Conservation (phyloP, 257 asterid genomes). For the Asclepias syriaca region DNA sequence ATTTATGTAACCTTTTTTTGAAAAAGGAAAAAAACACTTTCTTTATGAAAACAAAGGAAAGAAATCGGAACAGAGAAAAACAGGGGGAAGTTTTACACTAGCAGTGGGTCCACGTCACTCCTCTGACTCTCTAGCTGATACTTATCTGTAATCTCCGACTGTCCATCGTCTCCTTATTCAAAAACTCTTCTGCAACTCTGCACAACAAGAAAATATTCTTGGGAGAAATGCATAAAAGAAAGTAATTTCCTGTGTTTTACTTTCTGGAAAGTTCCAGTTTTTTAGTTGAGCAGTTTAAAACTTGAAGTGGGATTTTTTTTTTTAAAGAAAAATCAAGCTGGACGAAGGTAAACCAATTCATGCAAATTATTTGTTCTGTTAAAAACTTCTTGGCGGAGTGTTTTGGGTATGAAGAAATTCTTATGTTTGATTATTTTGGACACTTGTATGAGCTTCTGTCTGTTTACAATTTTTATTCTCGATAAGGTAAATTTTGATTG, state of each 20-base stretch:
- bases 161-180: too few species aligned
- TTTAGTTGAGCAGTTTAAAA: not conserved
- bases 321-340: not conserved
- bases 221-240: not conserved
- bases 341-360: slow-evolving; percentile 4
- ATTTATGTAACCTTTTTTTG: too few species aligned
- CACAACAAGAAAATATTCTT: not conserved
- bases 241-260: not conserved
- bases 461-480: not conserved
- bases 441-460: not conserved
- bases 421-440: not conserved
- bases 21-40: too few species aligned
- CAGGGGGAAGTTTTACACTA: too few species aligned
- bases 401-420: not conserved
- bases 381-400: not conserved
- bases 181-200: not conserved
- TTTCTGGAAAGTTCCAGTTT: not conserved
- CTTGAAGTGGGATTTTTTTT: not conserved
- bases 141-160: too few species aligned
- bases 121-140: too few species aligned
- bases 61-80: too few species aligned
- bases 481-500: not conserved
- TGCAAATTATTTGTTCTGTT: not conserved
- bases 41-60: too few species aligned
- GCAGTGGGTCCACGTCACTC: too few species aligned